These are phyloP conservation scores for Microsporum canis DNA, from an alignment of 2,329 filamentous ascomycete species.

Conservation along the genomic window DNA sequence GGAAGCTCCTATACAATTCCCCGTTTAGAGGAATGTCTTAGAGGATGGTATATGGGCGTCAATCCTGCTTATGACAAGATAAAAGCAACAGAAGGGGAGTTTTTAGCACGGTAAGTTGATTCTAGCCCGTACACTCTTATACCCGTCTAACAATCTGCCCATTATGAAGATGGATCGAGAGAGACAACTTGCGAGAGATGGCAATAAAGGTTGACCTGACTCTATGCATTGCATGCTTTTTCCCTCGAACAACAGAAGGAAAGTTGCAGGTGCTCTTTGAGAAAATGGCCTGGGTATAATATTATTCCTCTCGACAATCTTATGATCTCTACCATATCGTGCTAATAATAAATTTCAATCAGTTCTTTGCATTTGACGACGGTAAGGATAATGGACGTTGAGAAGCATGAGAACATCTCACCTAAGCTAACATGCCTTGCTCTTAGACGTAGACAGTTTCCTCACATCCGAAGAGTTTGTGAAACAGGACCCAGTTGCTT, in stretches of 20 bases:
- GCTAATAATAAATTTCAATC: not conserved
- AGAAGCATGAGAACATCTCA: not conserved
- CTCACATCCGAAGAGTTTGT: slow-evolving; percentile 9
- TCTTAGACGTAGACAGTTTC: slow-evolving; percentile 8
- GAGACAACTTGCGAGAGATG: slow-evolving; percentile 9
- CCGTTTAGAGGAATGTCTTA: slow-evolving; percentile 2
- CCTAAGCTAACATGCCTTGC: not conserved
- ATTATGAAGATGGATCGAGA: slow-evolving; percentile 7
- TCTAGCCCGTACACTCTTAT: not conserved
- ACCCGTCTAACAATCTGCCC: not conserved
- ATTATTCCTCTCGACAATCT: not conserved
- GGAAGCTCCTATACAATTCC: slow-evolving; percentile 9
- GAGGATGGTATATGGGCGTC: slow-evolving; percentile 9
- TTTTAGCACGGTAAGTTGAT: slow-evolving; percentile 4
- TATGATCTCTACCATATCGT: not conserved
- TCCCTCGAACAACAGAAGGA: slow-evolving; percentile 7
- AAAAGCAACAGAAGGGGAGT: slow-evolving; percentile 1
- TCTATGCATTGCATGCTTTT: slow-evolving; percentile 10
- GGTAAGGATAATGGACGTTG: not conserved
- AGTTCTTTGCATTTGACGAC: slow-evolving; percentile 12
- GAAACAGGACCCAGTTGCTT: slow-evolving; percentile 6
- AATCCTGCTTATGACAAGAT: slow-evolving; percentile 9
- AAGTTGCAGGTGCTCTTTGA: slow-evolving; percentile 9
- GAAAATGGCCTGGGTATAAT: slow-evolving; percentile 11
- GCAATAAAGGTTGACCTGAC: slow-evolving; percentile 9